phyloP scores from a whole-genome alignment of 164 flowering plant genomes.

The Sedum album region DNA sequence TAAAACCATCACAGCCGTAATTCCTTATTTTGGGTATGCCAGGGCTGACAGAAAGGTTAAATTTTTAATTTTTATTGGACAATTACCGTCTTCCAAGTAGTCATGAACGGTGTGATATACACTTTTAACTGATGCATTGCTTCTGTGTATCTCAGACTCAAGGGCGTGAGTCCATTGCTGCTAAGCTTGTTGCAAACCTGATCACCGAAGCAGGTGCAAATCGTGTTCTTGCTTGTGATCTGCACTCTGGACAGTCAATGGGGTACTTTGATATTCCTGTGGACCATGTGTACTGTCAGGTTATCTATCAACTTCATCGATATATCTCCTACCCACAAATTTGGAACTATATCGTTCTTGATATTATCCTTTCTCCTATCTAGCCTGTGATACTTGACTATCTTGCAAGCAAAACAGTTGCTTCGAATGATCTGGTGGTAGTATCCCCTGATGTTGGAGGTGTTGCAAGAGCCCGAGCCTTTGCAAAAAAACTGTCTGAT shows the following conservation, averaged over 20 bases:
- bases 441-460: conserved; percentile 99
- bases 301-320: conserved; percentile 14
- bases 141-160: conserved; percentile 20
- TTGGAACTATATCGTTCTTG: not conserved
- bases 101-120: not conserved
- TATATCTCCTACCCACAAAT: not conserved
- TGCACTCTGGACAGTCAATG: conserved; percentile 98
- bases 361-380: conserved; percentile 2
- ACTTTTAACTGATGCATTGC: not conserved
- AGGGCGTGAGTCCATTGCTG: conserved; percentile 94
- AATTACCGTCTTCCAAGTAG: not conserved
- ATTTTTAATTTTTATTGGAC: conserved; percentile 1
- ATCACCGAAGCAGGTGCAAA: conserved; percentile 96
- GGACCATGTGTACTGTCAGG: conserved; percentile 96
- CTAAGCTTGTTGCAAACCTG: conserved; percentile 91
- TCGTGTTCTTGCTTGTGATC: conserved; percentile 96
- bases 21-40: conserved; percentile 99
- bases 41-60: conserved; percentile 93
- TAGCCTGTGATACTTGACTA: conserved; percentile 97
- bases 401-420: conserved; percentile 84
- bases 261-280: conserved; percentile 98
- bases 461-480: conserved; percentile 93
- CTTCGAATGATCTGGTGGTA: conserved; percentile 82
- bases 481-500: conserved; percentile 94
- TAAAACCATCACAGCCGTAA: conserved; percentile 90